Evolutionary conservation across 768 basidiomycete species (phyloP), one percentile per base, ranked within the genome.

Genomic region (Tulasnella sp.): DNA sequence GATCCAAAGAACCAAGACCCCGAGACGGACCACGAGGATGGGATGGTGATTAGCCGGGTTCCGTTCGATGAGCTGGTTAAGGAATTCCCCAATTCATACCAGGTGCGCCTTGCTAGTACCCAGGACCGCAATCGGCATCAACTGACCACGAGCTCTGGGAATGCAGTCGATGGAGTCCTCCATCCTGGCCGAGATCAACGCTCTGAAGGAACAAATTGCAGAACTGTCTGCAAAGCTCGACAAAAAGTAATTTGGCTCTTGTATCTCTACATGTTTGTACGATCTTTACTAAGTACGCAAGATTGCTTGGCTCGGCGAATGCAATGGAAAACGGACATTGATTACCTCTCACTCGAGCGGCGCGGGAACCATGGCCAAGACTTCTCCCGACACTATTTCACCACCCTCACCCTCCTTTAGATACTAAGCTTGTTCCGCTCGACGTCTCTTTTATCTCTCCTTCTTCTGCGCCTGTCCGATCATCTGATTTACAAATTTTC

Each of bases 11-110:
- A 87, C 81, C 88, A 89, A 80, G 89, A 96, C 83, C 95, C 95
- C 3, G 85, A 87, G 18, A 89, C 93, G 37, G 89, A 91, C 75
- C 88, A 87, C 72, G 89, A 89, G 69, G 89, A 90, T 48, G 93
- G 92, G 18, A 84, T 92, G 83, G 86, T 89, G 81, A 96, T 96
- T 83, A 92, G 90, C 83, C 93, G 88, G 84, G 90, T 93, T 37
- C 87, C 91, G 20, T 96, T 94, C 83, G 88, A 88, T 31, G 91
- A 94, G 72, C 85, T 96, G 72, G 87, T 94, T 81, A 90, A 91
- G 85, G 88, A 86, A 76, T 92, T 96, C 85, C 95, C 95, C 7
- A 91, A 95, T 84, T 92, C 91, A 50, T 86, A 88, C 48, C 89
- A 92, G 87, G 94, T 94, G 82, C 82, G 91, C 18, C 24, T 85